Conservation (phyloP, 441 rosid genomes). For the Gossypium gossypioides region DNA sequence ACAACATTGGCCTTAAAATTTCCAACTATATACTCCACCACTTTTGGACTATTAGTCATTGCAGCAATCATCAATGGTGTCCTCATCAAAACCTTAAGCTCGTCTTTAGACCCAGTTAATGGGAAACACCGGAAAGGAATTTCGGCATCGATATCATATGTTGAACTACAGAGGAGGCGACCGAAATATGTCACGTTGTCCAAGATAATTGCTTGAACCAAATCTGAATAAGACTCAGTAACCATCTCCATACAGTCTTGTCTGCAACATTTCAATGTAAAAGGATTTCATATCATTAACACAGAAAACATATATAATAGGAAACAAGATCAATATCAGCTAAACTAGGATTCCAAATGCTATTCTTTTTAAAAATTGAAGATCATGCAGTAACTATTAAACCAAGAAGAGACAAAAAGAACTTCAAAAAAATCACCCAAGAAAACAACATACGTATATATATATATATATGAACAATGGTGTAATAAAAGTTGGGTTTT, state of each 20-base stretch:
- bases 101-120: too few species aligned
- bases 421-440: not conserved
- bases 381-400: not conserved
- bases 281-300: too few species aligned
- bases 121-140: not conserved
- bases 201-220: not conserved
- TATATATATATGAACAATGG: not conserved
- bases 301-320: not conserved
- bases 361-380: too few species aligned
- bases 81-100: not conserved
- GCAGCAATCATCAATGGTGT: not conserved
- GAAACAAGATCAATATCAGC: not conserved
- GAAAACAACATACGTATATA: not conserved
- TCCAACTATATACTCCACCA: not conserved
- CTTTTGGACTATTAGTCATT: not conserved
- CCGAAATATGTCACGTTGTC: not conserved
- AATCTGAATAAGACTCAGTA: not conserved
- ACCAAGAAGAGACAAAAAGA: not conserved
- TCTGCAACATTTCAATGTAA: not conserved
- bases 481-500: not conserved
- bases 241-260: not conserved
- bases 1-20: not conserved
- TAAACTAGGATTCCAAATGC: not conserved
- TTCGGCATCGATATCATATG: not conserved
- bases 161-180: not conserved